Evolutionary conservation across 2,329 filamentous ascomycete genomes (phyloP), one percentile per base, ranked within the genome.

Genomic region (Pseudogymnoascus pannorum): DNA sequence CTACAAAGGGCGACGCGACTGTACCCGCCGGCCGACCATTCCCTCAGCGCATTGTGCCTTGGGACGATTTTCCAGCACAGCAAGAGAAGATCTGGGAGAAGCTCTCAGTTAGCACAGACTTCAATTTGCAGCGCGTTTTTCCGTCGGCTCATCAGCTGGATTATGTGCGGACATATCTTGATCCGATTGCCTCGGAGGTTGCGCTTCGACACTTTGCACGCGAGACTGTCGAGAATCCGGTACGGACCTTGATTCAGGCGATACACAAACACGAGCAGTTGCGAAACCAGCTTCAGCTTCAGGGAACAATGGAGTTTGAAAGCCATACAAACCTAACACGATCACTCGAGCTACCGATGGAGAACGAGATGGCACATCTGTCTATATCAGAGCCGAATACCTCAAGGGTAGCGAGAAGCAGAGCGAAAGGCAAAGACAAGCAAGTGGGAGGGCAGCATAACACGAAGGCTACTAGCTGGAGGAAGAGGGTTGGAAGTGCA

Each of bases 1-100:
- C 70, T 3, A 75, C 71, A 12, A 67, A 74, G 67, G 73, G 71
- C 54, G 64, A 72, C 5, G 70, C 68, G 0, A 75, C 72, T 0
- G 70, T 75, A 51, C 70, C 71, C 8, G 63, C 61, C 57, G 71
- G 72, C 44, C 70, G 72, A 59, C 62, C 73, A 11, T 75, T 63
- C 61, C 74, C 75, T 63, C 64, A 60, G 64, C 69, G 69, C 57
- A 76, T 78, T 31, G 64, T 74, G 18, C 74, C 70, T 2, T 77
- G 71, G 73, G 57, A 69, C 9, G 65, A 70, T 60, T 77, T 75
- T 57, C 58, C 68, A 57, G 57, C n/a, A 29, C 59, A 61, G 58
- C 70, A 77, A 65, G 67, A 73, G 62, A 29, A 69, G 4, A 67
- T 74, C 20, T 76, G 68, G 72, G 51, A 70, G 16, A 14, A 64